Base-by-base conservation (phyloP, 2,329 filamentous ascomycete species). In the Ophiostoma sp. region DNA sequence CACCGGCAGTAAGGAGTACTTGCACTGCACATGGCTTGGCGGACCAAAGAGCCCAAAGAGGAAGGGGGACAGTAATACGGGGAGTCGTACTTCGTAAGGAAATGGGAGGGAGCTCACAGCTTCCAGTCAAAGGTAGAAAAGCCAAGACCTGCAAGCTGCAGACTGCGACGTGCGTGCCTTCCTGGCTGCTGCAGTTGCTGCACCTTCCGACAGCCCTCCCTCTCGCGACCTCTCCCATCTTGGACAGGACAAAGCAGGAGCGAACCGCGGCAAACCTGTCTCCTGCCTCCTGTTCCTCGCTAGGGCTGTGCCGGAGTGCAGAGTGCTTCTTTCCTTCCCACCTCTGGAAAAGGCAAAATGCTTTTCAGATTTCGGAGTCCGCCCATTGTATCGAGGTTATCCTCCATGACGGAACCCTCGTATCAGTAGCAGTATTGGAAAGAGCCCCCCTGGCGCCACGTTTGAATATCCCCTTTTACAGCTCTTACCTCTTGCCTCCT, bases 361-460 rank as follows among this genome's bases (percentile, higher is more conserved):
- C 63, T 52, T 45, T 36, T 66, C 39, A 48, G 63, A 66, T 66
- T 25, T 31, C 63, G 42, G 39, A 33, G 9, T 25, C 61, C 33
- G 61, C 22, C 6, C 61, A 15, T 64, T 31, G n/a, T 42, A 64
- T 55, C n/a, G n/a, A 55, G n/a, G 17, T 52, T n/a, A 8, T 12
- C 9, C 19, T 22, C 11, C 25, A 68, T 33, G 42, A n/a, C 64
- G 64, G 25, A 50, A 36, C 31, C 42, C 31, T 52, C 66, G 66
- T 69, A 69, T 69, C 66, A 69, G 66, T 69, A 69, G 52, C 66
- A 69, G 66, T 22, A 52, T 52, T 31, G 19, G 66, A 22, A 36
- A 69, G 66, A 52, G 66, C 64, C 15, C n/a, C 22, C 61, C 19
- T 17, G 19, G n/a, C 22, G 45, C 63, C 6, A 22, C 15, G 12